Base-by-base conservation (phyloP, 1,139 yeast genomes). In the Hansenula lynferdii region DNA sequence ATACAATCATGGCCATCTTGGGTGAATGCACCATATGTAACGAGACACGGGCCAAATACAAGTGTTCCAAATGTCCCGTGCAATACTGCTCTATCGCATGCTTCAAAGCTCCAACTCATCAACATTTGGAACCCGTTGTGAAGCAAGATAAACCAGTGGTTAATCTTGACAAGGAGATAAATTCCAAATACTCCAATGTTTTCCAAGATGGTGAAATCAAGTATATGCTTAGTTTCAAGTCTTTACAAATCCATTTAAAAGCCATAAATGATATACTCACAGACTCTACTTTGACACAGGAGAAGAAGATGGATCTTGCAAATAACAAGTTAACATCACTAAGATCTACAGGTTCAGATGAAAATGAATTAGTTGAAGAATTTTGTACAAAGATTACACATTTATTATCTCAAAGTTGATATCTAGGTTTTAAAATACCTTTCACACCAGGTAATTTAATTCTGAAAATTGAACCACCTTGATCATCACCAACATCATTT, bases 41-140 rank as follows among this genome's bases (percentile, higher is more conserved):
- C 3, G 52, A 37, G 2, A 48, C 56, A 2, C 61, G 60, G 29
- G 62, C 75, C 24, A 78, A 76, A 49, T 81, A 80, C 56, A 79
- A 71, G 49, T 81, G 89, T 52, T 85, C 87, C 2, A 72, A 67
- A 43, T 80, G 87, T 48, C 48, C 53, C 0, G 45, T 61, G 4
- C 50, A 52, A 28, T 70, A 71, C 56, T 82, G 90, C 49, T 77
- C 85, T 0, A 42, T 82, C 10, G 47, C 42, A 1, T 82, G 90
- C 48, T 82, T 71, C 55, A 81, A 80, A 55, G 60, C 65, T 18
- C 36, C 60, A 11, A 45, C 44, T 9, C 86, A 79, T 50, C 41
- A 34, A 6, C 69, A 64, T 43, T 49, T 50, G 8, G 50, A 52
- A 19, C 31, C n/a, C n/a, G 27, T 7, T 32, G 21, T 7, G 11